These are phyloP conservation scores for Solanum rostratum DNA, from an alignment of 257 asterid species.

Conservation along the genomic window DNA sequence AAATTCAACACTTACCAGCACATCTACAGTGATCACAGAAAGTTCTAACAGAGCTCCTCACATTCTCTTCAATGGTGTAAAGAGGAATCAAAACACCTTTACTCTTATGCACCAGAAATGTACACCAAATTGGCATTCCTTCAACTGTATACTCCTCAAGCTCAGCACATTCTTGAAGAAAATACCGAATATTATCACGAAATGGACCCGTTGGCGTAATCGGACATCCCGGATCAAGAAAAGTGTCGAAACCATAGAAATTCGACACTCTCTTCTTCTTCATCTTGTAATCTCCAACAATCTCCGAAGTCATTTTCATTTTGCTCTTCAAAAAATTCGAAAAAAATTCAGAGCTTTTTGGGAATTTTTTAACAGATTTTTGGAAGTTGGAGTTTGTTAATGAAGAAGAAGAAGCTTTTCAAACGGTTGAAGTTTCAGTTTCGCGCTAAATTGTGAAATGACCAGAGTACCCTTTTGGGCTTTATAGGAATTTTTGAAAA, in stretches of 20 bases:
- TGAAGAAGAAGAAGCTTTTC: not conserved
- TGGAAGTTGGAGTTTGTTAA: not conserved
- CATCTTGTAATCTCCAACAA: slow-evolving; percentile 10
- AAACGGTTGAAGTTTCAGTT: not conserved
- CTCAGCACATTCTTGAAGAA: slow-evolving; percentile 55
- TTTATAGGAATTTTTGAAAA: not conserved
- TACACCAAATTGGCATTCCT: slow-evolving; percentile 60
- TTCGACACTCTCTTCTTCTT: slow-evolving; percentile 19
- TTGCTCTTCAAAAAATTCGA: not conserved
- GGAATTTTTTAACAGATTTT: not conserved
- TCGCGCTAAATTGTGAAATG: not conserved
- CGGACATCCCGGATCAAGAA: slow-evolving; percentile 57
- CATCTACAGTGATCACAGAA: slow-evolving; percentile 72
- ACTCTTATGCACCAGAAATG: slow-evolving; percentile 54
- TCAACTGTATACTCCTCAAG: slow-evolving; percentile 38
- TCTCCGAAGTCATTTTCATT: slow-evolving; percentile 14
- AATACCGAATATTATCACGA: slow-evolving; percentile 52
- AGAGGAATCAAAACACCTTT: slow-evolving; percentile 57
- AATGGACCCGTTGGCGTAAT: slow-evolving; percentile 35
- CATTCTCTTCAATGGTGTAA: slow-evolving; percentile 68
- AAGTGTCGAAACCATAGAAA: slow-evolving; percentile 47
- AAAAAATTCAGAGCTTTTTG: not conserved
- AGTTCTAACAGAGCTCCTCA: slow-evolving; percentile 31
- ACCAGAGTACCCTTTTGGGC: not conserved
- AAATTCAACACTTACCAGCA: slow-evolving; percentile 27